Percentiles rank a stretch among this genome's conserved stretches.
Conservation (phyloP, 306 rosid species). For the Psophocarpus tetragonolobus region DNA sequence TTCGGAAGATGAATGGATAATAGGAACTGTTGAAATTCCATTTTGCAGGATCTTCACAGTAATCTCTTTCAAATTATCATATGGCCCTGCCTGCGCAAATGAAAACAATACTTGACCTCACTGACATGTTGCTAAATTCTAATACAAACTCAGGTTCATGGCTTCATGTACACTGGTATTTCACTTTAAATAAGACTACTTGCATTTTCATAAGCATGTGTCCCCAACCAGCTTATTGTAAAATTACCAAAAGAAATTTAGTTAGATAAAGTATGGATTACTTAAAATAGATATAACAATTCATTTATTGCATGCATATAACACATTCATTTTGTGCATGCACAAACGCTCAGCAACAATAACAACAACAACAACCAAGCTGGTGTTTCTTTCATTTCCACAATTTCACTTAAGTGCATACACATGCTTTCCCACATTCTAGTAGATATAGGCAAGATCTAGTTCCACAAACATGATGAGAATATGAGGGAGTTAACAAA, state of each 20-base stretch:
- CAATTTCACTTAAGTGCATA: not conserved
- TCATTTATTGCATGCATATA: constrained; percentile 1
- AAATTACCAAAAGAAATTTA: not conserved
- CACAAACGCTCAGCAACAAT: not conserved
- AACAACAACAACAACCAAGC: not conserved
- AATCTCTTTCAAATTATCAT: constrained; percentile 85
- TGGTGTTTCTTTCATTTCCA: not conserved
- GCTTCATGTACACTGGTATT: not conserved
- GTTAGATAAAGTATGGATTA: not conserved
- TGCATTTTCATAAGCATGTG: not conserved
- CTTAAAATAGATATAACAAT: not conserved
- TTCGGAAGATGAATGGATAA: constrained; percentile 75
- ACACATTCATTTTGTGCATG: not conserved
- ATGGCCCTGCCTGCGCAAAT: constrained; percentile 79
- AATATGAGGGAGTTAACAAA: too few relatives aligned
- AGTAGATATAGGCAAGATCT: constrained; percentile 23
- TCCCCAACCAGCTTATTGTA: not conserved
- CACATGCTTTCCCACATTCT: not conserved
- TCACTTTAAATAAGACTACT: not conserved
- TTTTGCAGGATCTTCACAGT: constrained; percentile 80
- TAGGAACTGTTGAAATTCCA: constrained; percentile 88
- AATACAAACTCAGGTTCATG: constrained; percentile 7
- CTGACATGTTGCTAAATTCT: too few relatives aligned
- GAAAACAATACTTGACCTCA: too few relatives aligned
- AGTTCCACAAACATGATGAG: not conserved